A percentile compares a stretch with the other conserved stretches of the same genome.
These are phyloP conservation scores for Arbutus unedo DNA, from an alignment of 148 eudicot species.

Conservation along the genomic window DNA sequence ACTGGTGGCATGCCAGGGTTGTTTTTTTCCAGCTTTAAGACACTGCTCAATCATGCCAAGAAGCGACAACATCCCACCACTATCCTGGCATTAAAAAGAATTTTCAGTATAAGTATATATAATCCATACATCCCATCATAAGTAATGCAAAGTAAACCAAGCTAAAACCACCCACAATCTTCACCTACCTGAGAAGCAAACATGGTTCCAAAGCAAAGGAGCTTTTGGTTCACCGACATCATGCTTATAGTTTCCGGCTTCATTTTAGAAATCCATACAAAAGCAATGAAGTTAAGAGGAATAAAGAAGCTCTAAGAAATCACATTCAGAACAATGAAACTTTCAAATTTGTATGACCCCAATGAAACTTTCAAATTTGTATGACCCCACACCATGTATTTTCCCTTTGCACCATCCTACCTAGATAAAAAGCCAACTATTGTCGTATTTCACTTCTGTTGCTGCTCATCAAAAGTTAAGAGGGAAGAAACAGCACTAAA, in stretches of 20 bases:
- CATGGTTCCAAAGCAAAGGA: slow-evolving; percentile 81
- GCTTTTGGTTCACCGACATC: slow-evolving; percentile 94
- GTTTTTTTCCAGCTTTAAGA: slow-evolving; percentile 74
- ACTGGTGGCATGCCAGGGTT: slow-evolving; percentile 70
- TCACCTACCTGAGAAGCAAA: slow-evolving; percentile 86
- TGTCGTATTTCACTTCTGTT: slow-evolving; percentile 3
- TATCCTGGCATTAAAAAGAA: slow-evolving; percentile 55
- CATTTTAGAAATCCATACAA: slow-evolving; percentile 26
- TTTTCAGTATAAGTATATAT: slow-evolving; percentile 17
- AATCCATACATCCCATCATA: slow-evolving; percentile 4
- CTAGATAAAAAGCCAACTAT: background rate
- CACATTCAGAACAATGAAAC: background rate
- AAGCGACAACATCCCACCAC: slow-evolving; percentile 72
- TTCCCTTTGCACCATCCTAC: slow-evolving; percentile 4
- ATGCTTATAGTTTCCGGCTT: slow-evolving; percentile 90
- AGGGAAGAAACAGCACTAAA: background rate
- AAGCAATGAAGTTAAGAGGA: slow-evolving; percentile 9
- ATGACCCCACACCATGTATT: background rate
- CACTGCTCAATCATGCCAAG: slow-evolving; percentile 81
- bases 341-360: background rate
- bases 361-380: background rate
- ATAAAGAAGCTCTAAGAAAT: background rate
- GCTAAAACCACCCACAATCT: slow-evolving; percentile 11
- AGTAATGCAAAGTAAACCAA: background rate
- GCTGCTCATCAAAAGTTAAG: slow-evolving; percentile 8